These are phyloP conservation scores for Chaetomium sp. DNA, from an alignment of 2,329 filamentous ascomycete species.

Conservation along the genomic window DNA sequence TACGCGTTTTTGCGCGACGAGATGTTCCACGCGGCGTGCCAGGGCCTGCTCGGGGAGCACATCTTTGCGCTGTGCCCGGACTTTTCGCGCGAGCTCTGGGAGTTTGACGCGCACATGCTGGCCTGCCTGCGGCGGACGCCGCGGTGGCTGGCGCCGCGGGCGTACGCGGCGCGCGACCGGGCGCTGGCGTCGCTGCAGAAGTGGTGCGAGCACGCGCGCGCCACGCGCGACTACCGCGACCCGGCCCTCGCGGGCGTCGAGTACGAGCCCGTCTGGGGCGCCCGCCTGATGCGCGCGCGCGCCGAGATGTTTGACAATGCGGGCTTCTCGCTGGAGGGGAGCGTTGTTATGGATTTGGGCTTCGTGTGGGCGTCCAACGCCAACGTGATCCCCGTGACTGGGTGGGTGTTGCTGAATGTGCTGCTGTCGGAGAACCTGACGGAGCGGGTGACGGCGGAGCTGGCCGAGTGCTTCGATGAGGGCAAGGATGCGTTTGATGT, in stretches of 20 bases:
- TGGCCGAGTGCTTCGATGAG: slow-evolving; percentile 16
- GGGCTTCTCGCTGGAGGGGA: slow-evolving; percentile 17
- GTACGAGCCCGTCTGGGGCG: slow-evolving; percentile 38
- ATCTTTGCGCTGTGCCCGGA: slow-evolving; percentile 35
- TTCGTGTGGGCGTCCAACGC: slow-evolving; percentile 28
- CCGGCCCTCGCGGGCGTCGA: slow-evolving; percentile 29
- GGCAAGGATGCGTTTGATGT: slow-evolving; percentile 14
- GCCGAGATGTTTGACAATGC: slow-evolving; percentile 19
- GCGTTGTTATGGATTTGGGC: slow-evolving; percentile 23
- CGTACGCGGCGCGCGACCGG: slow-evolving; percentile 33
- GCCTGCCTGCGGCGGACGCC: slow-evolving; percentile 34
- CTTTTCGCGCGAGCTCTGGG: slow-evolving; percentile 38
- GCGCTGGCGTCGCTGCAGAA: slow-evolving; percentile 31
- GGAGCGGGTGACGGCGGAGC: slow-evolving; percentile 24
- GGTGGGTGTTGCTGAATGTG: slow-evolving; percentile 24
- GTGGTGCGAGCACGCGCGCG: slow-evolving; percentile 36
- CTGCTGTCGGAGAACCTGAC: slow-evolving; percentile 16
- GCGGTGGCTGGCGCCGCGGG: slow-evolving; percentile 34
- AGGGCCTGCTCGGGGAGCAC: slow-evolving; percentile 36
- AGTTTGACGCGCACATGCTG: slow-evolving; percentile 34
- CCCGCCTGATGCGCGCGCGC: slow-evolving; percentile 23
- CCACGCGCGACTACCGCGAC: slow-evolving; percentile 29
- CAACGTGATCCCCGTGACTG: slow-evolving; percentile 28
- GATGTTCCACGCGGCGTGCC: slow-evolving; percentile 35
- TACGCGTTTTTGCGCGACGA: slow-evolving; percentile 34